These are phyloP conservation scores for Paraphoma sp. DNA, from an alignment of 2,329 filamentous ascomycete genomes.

Conservation along the genomic window DNA sequence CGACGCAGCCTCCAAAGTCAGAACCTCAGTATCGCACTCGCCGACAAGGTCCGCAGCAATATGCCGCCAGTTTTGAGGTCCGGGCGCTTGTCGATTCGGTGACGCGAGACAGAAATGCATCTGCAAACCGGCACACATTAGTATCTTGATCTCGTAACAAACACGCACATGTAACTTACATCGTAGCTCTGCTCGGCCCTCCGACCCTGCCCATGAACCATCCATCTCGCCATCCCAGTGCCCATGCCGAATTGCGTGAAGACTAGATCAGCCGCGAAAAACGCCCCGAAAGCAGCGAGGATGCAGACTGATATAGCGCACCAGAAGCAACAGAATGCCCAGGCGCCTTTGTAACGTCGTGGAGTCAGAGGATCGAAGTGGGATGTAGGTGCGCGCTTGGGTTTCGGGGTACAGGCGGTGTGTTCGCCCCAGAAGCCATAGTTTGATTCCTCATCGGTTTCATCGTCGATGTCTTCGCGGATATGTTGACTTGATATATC, in stretches of 20 bases:
- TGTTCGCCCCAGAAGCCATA: slow-evolving; percentile 18
- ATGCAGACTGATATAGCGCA: slow-evolving; percentile 6
- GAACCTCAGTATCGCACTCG: slow-evolving; percentile 13
- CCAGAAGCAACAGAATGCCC: slow-evolving; percentile 9
- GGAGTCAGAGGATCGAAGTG: not conserved
- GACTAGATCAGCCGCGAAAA: slow-evolving; percentile 7
- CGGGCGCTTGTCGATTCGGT: slow-evolving; percentile 21
- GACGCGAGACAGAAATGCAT: slow-evolving; percentile 26
- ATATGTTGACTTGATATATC: not conserved
- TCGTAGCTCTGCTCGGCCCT: slow-evolving; percentile 3
- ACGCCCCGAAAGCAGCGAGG: slow-evolving; percentile 1
- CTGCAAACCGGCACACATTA: slow-evolving; percentile 4
- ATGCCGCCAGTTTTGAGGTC: slow-evolving; percentile 23
- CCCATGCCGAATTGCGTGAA: slow-evolving; percentile 8
- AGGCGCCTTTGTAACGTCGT: not conserved
- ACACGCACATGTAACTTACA: not conserved
- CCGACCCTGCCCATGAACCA: slow-evolving; percentile 1
- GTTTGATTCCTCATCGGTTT: slow-evolving; percentile 12
- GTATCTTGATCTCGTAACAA: no score
- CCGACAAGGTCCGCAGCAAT: not conserved
- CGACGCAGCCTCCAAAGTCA: slow-evolving; percentile 9
- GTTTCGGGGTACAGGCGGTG: not conserved
- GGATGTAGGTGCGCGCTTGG: not conserved
- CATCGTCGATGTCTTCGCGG: not conserved
- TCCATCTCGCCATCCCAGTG: slow-evolving; percentile 8